Evolutionary conservation across 2,329 filamentous ascomycete genomes (phyloP), one percentile per base, ranked within the genome.

Genomic region (Exophiala mesophila): DNA sequence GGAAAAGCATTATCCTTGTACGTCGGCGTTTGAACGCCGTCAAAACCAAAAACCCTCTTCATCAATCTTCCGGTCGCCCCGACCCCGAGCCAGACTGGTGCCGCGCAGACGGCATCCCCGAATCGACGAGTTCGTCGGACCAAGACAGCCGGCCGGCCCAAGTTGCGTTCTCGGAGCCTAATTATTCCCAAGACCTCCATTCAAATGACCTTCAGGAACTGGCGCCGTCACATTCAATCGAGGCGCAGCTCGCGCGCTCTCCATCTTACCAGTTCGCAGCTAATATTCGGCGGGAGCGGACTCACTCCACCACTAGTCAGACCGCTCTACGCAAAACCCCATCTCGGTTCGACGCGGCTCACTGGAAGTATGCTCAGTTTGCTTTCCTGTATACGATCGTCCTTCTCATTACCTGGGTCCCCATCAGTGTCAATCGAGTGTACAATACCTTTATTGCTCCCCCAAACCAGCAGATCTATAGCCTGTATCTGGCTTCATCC

Each of bases 351-450:
- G 47, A 49, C 19, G 26, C 16, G 9, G 39, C 42, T 10, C 47
- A 49, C 15, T 49, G 47, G 47, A 49, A 49, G 24, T 49, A 49
- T 18, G 47, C 47, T n/a, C 42, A 49, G 13, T 49, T 49, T 24
- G 47, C 47, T 3, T 49, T 49, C 20, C 33, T 49, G 3, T 49
- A 39, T 20, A 49, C 47, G 3, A 41, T 49, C 23, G 47, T 49
- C 3, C 26, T 49, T n/a, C 43, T 45, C 12, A 49, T 49, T 18
- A 49, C 47, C 9, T 49, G 47, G 47, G 46, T 49, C 17, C 47
- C 47, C 23, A 49, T 46, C 30, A 43, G 38, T 36, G 34, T 49
- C 5, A 49, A 49, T 26, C 17, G 47, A 28, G 43, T 49, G 12
- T 49, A 49, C 36, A 49, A 49, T 24, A 49, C 39, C 21, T 49